Percentiles rank a stretch among this genome's conserved stretches.
Evolutionary conservation across 2,329 filamentous ascomycete genomes (phyloP).

Genomic region (Helotiales sp.): DNA sequence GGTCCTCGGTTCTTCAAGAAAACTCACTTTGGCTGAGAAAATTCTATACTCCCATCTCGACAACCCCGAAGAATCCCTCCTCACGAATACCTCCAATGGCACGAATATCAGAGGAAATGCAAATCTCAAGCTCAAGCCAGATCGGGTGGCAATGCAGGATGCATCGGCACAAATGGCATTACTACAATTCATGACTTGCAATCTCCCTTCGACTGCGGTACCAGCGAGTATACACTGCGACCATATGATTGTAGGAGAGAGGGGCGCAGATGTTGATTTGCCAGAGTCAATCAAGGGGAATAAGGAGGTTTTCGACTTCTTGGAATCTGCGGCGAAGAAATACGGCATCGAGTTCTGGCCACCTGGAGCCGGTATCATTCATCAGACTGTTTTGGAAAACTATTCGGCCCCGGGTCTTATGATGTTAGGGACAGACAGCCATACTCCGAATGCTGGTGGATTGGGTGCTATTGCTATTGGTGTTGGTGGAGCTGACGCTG

Average conservation of each 20-base stretch:
- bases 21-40: conserved; percentile 91
- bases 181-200: conserved; percentile 97
- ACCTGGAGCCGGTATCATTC: conserved; percentile 90
- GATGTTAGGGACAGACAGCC: conserved; percentile 98
- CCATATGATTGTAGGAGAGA: conserved; percentile 96
- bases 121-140: conserved; percentile 95
- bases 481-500: conserved; percentile 94
- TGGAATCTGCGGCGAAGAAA: conserved; percentile 87
- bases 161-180: conserved; percentile 98
- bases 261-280: conserved; percentile 83
- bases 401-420: conserved; percentile 88
- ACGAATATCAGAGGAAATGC: conserved; percentile 80
- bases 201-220: conserved; percentile 83
- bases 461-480: conserved; percentile 93
- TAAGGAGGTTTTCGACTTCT: conserved; percentile 95
- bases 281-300: conserved; percentile 85
- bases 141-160: conserved; percentile 98
- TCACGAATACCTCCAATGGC: conserved; percentile 81
- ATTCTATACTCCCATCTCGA: conserved; percentile 96
- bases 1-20: conserved; percentile 63
- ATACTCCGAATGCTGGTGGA: conserved; percentile 96
- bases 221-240: conserved; percentile 98
- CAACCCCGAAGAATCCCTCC: conserved; percentile 82
- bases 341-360: conserved; percentile 97
- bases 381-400: conserved; percentile 97